Percentiles rank a stretch among this genome's conserved stretches.
phyloP scores from a whole-genome alignment of 306 rosid genomes.

The Castanospermum australe region DNA sequence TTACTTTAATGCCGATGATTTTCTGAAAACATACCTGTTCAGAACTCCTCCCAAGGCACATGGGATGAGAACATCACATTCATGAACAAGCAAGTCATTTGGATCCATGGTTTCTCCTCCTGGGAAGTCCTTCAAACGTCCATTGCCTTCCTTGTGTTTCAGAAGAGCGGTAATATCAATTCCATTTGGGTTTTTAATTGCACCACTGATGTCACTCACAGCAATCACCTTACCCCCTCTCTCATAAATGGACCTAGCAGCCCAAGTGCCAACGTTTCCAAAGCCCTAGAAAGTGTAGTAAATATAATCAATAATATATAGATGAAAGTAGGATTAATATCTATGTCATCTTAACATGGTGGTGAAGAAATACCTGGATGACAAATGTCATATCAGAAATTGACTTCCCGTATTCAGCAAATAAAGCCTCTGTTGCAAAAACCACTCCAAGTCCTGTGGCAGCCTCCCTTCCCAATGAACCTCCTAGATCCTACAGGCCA shows the following conservation, averaged over 20 bases:
- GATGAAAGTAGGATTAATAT: not conserved
- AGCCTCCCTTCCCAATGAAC: constrained; percentile 75
- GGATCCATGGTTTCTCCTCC: constrained; percentile 60
- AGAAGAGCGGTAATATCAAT: constrained; percentile 55
- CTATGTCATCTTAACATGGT: not conserved
- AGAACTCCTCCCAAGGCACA: constrained; percentile 73
- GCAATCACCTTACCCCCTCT: constrained; percentile 62
- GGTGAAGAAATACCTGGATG: constrained; percentile 53
- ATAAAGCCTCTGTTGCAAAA: constrained; percentile 66
- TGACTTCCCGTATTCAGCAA: constrained; percentile 63
- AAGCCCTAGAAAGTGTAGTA: constrained; percentile 35
- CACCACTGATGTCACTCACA: constrained; percentile 65
- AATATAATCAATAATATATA: not conserved
- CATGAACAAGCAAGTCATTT: constrained; percentile 48
- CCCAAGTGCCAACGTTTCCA: constrained; percentile 70
- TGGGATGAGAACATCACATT: constrained; percentile 69
- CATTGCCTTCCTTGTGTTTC: constrained; percentile 42
- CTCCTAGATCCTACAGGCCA: constrained; percentile 65
- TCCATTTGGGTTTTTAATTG: constrained; percentile 50
- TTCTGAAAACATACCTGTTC: constrained; percentile 41
- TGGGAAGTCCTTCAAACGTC: constrained; percentile 42
- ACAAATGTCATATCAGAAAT: constrained; percentile 50
- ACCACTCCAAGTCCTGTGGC: constrained; percentile 73
- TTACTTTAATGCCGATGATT: not conserved
- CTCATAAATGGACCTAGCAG: constrained; percentile 55